Conservation (phyloP, 1,139 yeast genomes). For the Blastobotrys ciferrii region DNA sequence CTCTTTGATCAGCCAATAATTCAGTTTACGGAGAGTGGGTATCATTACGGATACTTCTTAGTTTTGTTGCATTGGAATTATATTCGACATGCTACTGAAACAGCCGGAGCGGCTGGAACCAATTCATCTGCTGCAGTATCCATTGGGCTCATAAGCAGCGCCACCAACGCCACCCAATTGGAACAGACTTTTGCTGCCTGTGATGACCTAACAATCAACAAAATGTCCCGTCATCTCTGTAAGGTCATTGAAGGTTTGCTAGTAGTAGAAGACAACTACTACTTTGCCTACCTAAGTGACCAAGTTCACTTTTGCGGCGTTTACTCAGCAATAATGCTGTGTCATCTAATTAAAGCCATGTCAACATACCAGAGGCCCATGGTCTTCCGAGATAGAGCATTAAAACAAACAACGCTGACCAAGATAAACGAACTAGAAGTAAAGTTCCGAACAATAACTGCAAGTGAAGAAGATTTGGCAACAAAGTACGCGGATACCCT, state of each 20-base stretch:
- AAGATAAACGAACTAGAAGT: slow-evolving; percentile 16
- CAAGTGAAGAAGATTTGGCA: slow-evolving; percentile 26
- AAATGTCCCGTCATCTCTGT: slow-evolving; percentile 40
- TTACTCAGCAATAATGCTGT: slow-evolving; percentile 49
- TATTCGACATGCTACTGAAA: slow-evolving; percentile 16
- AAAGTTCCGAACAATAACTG: slow-evolving; percentile 24
- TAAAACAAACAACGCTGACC: slow-evolving; percentile 15
- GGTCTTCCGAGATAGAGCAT: slow-evolving; percentile 13
- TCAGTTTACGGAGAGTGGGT: slow-evolving; percentile 75
- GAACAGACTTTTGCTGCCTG: slow-evolving; percentile 24
- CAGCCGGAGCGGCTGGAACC: slow-evolving; percentile 10
- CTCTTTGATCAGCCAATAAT: slow-evolving; percentile 69
- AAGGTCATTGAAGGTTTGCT: slow-evolving; percentile 45
- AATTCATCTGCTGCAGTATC: slow-evolving; percentile 4
- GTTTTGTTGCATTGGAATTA: slow-evolving; percentile 43
- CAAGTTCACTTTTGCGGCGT: slow-evolving; percentile 61
- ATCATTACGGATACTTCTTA: slow-evolving; percentile 60
- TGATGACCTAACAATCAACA: slow-evolving; percentile 22
- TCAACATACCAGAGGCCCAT: slow-evolving; percentile 15
- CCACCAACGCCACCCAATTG: slow-evolving; percentile 14
- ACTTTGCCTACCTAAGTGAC: slow-evolving; percentile 67
- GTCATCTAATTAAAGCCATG: slow-evolving; percentile 32
- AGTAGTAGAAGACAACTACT: slow-evolving; percentile 54
- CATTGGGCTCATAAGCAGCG: slow-evolving; percentile 13
- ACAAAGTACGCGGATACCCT: slow-evolving; percentile 28